These are phyloP conservation scores for Talaromyces sp. DNA, from an alignment of 2,329 filamentous ascomycete species.

Conservation along the genomic window DNA sequence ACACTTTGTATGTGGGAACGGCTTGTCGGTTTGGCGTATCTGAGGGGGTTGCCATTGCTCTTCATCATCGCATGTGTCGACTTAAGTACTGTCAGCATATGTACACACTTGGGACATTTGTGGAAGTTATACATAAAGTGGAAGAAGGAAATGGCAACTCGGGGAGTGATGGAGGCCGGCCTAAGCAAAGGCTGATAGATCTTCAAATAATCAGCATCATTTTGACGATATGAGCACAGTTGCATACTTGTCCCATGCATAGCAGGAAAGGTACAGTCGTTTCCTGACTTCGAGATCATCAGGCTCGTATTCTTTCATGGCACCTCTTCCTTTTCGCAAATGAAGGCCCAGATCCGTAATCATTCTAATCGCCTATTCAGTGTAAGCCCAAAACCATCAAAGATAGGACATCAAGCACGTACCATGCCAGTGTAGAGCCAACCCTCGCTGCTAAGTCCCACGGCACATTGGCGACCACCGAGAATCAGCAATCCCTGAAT, in stretches of 20 bases:
- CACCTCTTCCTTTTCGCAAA: slow-evolving; percentile 18
- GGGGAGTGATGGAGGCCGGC: slow-evolving; percentile 21
- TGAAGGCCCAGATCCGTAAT: slow-evolving; percentile 24
- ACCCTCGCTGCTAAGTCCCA: slow-evolving; percentile 23
- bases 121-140: slow-evolving; percentile 6
- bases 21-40: slow-evolving; percentile 12
- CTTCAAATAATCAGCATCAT: background rate
- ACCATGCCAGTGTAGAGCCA: slow-evolving; percentile 26
- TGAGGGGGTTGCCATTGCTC: slow-evolving; percentile 18
- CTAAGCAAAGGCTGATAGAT: slow-evolving; percentile 23
- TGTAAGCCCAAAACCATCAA: background rate
- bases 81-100: slow-evolving; percentile 9
- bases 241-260: slow-evolving; percentile 23
- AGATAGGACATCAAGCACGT: background rate
- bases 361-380: slow-evolving; percentile 22
- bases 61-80: slow-evolving; percentile 19
- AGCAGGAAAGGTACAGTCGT: slow-evolving; percentile 21
- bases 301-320: slow-evolving; percentile 19
- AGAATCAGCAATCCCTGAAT: slow-evolving; percentile 25
- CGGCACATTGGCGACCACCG: slow-evolving; percentile 23
- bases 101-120: background rate
- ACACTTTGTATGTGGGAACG: slow-evolving; percentile 18
- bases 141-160: slow-evolving; percentile 17
- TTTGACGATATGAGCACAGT: background rate
- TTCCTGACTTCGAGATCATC: slow-evolving; percentile 23